Conservation (phyloP, 352 stramenopile genomes). For the Aphanomyces cochlioides region DNA sequence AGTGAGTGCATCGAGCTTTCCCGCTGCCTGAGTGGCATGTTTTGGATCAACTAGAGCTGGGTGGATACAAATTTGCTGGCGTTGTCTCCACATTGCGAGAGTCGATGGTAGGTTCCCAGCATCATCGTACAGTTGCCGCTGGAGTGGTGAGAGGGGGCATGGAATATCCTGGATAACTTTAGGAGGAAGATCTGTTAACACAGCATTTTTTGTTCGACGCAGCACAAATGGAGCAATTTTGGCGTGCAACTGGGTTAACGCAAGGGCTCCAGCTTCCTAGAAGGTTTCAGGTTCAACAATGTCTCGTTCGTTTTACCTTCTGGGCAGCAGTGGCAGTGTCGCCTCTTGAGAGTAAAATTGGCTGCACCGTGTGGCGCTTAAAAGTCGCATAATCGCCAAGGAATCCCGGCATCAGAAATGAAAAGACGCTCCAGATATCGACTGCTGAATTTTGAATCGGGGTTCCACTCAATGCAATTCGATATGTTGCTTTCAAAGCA, state of each 20-base stretch:
- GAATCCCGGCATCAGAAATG: conserved; percentile 98
- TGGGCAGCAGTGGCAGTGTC: conserved; percentile 64
- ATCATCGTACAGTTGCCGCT: conserved; percentile 78
- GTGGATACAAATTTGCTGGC: conserved; percentile 94
- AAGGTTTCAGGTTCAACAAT: background rate
- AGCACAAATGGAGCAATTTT: conserved; percentile 97
- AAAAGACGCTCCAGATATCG: conserved; percentile 96
- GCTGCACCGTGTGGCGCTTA: conserved; percentile 55
- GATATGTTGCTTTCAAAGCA: conserved; percentile 75
- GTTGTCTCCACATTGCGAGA: conserved; percentile 34
- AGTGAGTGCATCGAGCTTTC: conserved; percentile 86
- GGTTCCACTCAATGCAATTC: conserved; percentile 95
- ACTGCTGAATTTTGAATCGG: conserved; percentile 96
- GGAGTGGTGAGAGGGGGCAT: conserved; percentile 81
- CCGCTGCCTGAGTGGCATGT: conserved; percentile 68
- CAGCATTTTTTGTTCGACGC: conserved; percentile 93
- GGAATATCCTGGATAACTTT: conserved; percentile 96
- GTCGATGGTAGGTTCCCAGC: background rate
- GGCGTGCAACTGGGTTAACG: conserved; percentile 92
- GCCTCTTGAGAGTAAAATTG: conserved; percentile 56
- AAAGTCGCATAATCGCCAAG: conserved; percentile 83
- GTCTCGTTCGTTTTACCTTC: conserved; percentile 35
- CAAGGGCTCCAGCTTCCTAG: conserved; percentile 59
- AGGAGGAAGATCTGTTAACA: conserved; percentile 94
- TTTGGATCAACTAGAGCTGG: conserved; percentile 74